Conservation (phyloP, 768 basidiomycete genomes). For the Artomyces pyxidatus region DNA sequence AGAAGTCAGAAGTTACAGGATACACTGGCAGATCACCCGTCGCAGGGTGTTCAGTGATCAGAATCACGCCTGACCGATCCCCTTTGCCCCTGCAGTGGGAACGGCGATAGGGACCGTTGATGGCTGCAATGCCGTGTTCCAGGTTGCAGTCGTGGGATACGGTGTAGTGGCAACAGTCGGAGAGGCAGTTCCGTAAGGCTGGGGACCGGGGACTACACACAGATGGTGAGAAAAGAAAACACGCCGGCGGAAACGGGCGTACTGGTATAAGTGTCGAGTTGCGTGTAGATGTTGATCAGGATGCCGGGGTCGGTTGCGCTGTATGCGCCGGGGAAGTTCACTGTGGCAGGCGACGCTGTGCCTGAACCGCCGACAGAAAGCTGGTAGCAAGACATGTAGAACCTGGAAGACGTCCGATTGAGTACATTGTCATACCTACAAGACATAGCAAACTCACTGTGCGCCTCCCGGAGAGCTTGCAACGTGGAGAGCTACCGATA, state of each 20-base stretch:
- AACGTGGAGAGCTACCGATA: slow-evolving; percentile 45
- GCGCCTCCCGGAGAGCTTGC: slow-evolving; percentile 35
- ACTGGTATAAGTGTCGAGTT: slow-evolving; percentile 33
- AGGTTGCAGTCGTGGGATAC: slow-evolving; percentile 40
- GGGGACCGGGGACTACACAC: slow-evolving; percentile 37
- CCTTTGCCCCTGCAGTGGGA: no score
- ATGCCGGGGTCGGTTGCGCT: slow-evolving; percentile 24
- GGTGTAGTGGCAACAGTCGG: slow-evolving; percentile 35
- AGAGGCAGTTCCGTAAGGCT: slow-evolving; percentile 37
- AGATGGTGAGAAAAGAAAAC: slow-evolving; percentile 13
- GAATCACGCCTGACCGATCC: no score
- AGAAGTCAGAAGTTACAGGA: no score
- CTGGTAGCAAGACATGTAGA: slow-evolving; percentile 43
- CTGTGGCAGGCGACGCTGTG: slow-evolving; percentile 28
- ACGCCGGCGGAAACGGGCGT: slow-evolving; percentile 14
- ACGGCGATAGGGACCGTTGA: slow-evolving; percentile 36
- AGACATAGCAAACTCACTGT: slow-evolving; percentile 26
- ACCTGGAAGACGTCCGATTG: slow-evolving; percentile 14
- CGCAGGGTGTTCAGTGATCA: no score
- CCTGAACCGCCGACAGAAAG: slow-evolving; percentile 33
- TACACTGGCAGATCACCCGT: no score
- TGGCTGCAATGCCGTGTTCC: slow-evolving; percentile 41
- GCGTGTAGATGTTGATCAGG: slow-evolving; percentile 40
- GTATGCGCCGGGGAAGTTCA: slow-evolving; percentile 38
- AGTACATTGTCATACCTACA: not conserved